These are phyloP conservation scores for Globisporangium perplexum DNA, from an alignment of 352 stramenopile genomes.

Conservation along the genomic window DNA sequence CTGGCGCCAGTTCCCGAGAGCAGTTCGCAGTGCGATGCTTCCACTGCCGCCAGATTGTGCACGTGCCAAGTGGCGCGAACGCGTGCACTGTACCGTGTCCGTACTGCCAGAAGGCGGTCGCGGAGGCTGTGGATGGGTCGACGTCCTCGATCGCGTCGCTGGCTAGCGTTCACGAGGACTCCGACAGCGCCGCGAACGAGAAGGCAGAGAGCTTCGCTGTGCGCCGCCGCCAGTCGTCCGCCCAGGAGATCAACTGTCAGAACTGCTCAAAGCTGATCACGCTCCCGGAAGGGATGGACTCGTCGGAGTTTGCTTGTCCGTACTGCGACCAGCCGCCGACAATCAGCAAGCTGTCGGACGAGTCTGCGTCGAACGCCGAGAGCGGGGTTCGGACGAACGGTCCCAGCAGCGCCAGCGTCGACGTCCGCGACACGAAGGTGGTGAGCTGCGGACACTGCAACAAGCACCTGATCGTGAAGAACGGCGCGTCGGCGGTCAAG, in stretches of 20 bases:
- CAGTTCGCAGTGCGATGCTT: constrained; percentile 39
- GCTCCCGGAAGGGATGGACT: constrained; percentile 32
- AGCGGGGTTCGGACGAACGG: neutral
- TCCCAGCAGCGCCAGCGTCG: constrained; percentile 3
- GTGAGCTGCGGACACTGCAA: constrained; percentile 81
- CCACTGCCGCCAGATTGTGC: constrained; percentile 50
- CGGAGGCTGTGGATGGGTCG: constrained; percentile 23
- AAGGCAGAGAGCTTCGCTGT: constrained; percentile 2
- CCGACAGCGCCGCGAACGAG: neutral
- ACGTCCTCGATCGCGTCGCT: constrained; percentile 23
- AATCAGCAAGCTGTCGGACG: constrained; percentile 23
- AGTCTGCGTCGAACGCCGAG: constrained; percentile 4
- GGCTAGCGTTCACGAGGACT: constrained; percentile 22
- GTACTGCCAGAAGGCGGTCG: constrained; percentile 39
- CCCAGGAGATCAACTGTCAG: constrained; percentile 37
- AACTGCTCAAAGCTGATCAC: constrained; percentile 54
- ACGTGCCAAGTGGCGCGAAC: constrained; percentile 24
- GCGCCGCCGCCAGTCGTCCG: neutral
- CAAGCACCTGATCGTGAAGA: constrained; percentile 83
- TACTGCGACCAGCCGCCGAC: constrained; percentile 56
- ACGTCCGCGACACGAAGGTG: constrained; percentile 77
- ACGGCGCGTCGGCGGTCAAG: constrained; percentile 68
- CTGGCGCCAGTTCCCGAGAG: neutral
- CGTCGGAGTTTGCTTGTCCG: constrained; percentile 56
- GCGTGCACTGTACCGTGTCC: constrained; percentile 29